Evolutionary conservation across 2,329 filamentous ascomycete species (phyloP), one percentile per base, ranked within the genome.

Genomic region (Colletotrichum godetiae): DNA sequence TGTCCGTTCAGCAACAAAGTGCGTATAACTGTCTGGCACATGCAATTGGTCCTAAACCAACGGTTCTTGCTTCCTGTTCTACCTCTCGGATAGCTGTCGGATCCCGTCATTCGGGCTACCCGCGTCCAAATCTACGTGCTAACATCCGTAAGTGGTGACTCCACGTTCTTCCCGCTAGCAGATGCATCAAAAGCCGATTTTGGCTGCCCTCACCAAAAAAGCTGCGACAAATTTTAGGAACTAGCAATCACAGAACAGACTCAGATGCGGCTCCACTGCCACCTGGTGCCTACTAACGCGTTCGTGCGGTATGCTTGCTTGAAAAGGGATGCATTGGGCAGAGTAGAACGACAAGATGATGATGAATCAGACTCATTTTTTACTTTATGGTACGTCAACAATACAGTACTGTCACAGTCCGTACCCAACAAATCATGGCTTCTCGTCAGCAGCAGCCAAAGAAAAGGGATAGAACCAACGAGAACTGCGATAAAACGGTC

Each of bases 401-500:
- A 13, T 15, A 42, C 1, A 11, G 33, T 35, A 35, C 33, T 57
- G 0, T 11, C 24, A 3, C 8, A 64, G 49, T 42, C 31, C 10
- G 29, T 55, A 6, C 29, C 27, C 35, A 35, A 64, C 0, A 37
- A 29, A 46, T 66, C 4, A 15, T 37, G 2, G 4, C 49, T 33
- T 46, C 31, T 29, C 8, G 1, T 29, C 1, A 46, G 35, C 3
- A 49, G n/a, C 22, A 13, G 29, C 53, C 1, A 49, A 66, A 66
- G 53, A 63, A 63, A 63, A 12, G 63, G 27, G 49, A 66, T 33
- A 66, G 53, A 33, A 66, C 63, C 4, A 66, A 66, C 10, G 5
- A 66, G n/a, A 66, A 58, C 33, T 66, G 8, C 15, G 1, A 57
- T 1, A 57, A 66, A 46, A 33, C 15, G 4, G 52, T 46, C 0